Evolutionary conservation across 2,329 filamentous ascomycete species (phyloP).

Genomic region (Clathrospora elynae): DNA sequence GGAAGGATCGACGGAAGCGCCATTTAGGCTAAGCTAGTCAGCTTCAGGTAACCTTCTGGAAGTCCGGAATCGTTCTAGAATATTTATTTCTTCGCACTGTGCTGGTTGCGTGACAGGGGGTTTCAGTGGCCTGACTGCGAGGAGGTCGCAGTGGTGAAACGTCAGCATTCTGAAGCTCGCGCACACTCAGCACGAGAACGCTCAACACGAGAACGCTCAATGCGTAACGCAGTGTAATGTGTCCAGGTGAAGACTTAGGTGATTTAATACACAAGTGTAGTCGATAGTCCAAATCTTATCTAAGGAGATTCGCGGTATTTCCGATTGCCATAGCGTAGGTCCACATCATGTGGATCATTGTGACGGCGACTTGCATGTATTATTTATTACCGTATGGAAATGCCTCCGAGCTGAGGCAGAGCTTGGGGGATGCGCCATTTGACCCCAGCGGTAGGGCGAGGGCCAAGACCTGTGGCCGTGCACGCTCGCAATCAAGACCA

Average conservation of each 20-base stretch:
- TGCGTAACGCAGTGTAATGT: too few relatives aligned
- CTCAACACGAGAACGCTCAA: too few relatives aligned
- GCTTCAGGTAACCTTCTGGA: slow-evolving; percentile 43
- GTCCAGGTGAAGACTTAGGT: too few relatives aligned
- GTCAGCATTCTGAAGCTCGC: slow-evolving; percentile 19
- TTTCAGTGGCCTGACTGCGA: slow-evolving; percentile 1
- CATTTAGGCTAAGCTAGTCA: slow-evolving; percentile 23
- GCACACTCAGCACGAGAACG: slow-evolving; percentile 9
- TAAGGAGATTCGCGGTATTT: slow-evolving; percentile 3
- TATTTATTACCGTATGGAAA: slow-evolving; percentile 32
- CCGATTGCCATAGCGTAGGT: slow-evolving; percentile 7
- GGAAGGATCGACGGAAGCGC: slow-evolving; percentile 35
- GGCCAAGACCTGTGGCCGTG: slow-evolving; percentile 36
- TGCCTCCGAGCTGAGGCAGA: slow-evolving; percentile 23
- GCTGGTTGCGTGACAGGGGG: slow-evolving; percentile 23
- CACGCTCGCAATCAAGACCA: slow-evolving; percentile 18
- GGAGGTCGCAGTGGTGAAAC: slow-evolving; percentile 27
- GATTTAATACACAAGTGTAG: background rate
- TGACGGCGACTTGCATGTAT: slow-evolving; percentile 25
- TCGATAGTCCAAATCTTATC: background rate
- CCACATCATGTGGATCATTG: slow-evolving; percentile 25
- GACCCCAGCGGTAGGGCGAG: slow-evolving; percentile 38
- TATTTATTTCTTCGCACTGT: slow-evolving; percentile 24
- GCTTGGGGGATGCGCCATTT: slow-evolving; percentile 25
- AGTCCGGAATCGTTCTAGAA: slow-evolving; percentile 32